phyloP scores from a whole-genome alignment of 2,329 filamentous ascomycete genomes.

The Penicillium sp. region DNA sequence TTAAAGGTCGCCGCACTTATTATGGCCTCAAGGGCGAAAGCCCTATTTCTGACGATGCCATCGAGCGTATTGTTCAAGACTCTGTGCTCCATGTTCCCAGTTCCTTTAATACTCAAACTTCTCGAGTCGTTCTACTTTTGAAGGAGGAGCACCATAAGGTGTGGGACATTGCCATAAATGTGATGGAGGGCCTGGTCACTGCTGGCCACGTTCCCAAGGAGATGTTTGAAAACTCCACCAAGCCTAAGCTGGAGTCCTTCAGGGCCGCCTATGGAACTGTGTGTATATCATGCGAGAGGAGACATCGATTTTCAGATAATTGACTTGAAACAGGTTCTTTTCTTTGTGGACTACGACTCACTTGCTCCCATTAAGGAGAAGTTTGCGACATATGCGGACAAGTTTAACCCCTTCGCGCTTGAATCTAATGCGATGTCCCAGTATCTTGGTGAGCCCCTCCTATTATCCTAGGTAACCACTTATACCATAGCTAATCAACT shows the following conservation, averaged over 20 bases:
- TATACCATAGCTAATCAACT: not conserved
- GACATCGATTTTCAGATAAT: not conserved
- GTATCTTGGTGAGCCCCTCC: slow-evolving; percentile 53
- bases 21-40: slow-evolving; percentile 38
- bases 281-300: slow-evolving; percentile 42
- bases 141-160: slow-evolving; percentile 85
- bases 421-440: slow-evolving; percentile 82
- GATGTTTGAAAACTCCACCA: slow-evolving; percentile 50
- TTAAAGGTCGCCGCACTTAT: slow-evolving; percentile 36
- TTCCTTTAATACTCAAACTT: slow-evolving; percentile 85
- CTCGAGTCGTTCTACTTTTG: slow-evolving; percentile 76
- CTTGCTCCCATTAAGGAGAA: slow-evolving; percentile 64
- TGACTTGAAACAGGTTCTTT: slow-evolving; percentile 60
- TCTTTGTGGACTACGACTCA: slow-evolving; percentile 76
- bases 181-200: slow-evolving; percentile 51
- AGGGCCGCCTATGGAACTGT: slow-evolving; percentile 75
- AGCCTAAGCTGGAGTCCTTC: slow-evolving; percentile 62
- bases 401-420: slow-evolving; percentile 75
- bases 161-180: slow-evolving; percentile 76
- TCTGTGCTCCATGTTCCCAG: slow-evolving; percentile 71
- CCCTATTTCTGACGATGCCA: slow-evolving; percentile 37
- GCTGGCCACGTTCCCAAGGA: slow-evolving; percentile 59
- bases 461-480: not conserved
- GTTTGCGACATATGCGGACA: slow-evolving; percentile 75
- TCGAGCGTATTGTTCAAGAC: slow-evolving; percentile 34